Evolutionary conservation across 1,284 basidiomycete species (phyloP).

Genomic region (Gastroboletus turbinatus): DNA sequence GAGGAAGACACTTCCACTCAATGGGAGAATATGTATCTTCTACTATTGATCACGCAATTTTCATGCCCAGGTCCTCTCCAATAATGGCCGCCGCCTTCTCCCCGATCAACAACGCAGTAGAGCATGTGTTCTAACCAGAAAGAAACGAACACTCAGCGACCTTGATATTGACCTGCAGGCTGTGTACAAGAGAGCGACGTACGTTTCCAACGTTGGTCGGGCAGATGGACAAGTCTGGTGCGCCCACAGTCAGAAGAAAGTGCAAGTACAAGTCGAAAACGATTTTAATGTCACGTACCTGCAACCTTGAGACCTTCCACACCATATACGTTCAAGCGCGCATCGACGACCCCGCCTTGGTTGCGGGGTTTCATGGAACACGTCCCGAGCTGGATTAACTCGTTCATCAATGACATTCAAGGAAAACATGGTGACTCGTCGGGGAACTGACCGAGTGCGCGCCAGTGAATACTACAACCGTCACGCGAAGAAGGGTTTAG

Average conservation of each 20-base stretch:
- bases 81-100: constrained; percentile 33
- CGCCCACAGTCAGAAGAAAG: too few species aligned
- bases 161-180: too few species aligned
- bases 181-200: too few species aligned
- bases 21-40: background rate
- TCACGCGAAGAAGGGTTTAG: background rate
- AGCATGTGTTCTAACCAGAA: constrained; percentile 30
- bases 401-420: background rate
- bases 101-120: constrained; percentile 31
- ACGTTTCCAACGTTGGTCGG: too few species aligned
- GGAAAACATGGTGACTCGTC: accelerated
- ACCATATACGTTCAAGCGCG: constrained; percentile 30
- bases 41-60: background rate
- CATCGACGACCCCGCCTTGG: constrained; percentile 32
- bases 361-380: constrained; percentile 24
- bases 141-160: background rate
- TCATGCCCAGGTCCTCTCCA: constrained; percentile 24
- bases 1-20: too few species aligned
- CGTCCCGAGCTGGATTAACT: constrained; percentile 25
- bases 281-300: constrained; percentile 16
- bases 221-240: constrained; percentile 29
- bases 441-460: constrained; percentile 54
- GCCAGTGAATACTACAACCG: constrained; percentile 40
- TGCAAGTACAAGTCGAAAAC: too few species aligned
- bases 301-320: constrained; percentile 30